These are phyloP conservation scores for Bruguiera gymnorhiza DNA, from an alignment of 345 rosid genomes.

Conservation along the genomic window DNA sequence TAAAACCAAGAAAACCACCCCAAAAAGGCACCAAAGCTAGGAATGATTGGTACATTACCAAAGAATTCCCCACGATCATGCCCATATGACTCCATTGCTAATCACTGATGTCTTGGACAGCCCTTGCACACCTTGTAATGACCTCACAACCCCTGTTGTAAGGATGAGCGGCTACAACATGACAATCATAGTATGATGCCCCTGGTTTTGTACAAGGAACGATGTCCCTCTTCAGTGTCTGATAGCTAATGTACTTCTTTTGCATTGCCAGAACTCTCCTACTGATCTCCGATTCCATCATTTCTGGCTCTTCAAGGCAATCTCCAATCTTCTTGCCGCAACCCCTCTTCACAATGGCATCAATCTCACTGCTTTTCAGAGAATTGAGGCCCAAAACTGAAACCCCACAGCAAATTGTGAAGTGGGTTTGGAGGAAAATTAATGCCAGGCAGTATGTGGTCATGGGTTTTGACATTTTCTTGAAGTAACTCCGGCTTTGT, in stretches of 20 bases:
- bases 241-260: slow-evolving; percentile 80
- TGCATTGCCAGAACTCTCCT: slow-evolving; percentile 61
- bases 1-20: neutral
- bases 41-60: neutral
- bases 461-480: slow-evolving; percentile 30
- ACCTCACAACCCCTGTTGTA: slow-evolving; percentile 68
- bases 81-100: neutral
- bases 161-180: slow-evolving; percentile 54
- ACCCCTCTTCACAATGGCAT: slow-evolving; percentile 34
- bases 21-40: slow-evolving; percentile 27
- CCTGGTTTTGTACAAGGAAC: slow-evolving; percentile 90
- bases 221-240: slow-evolving; percentile 75
- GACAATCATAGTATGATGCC: slow-evolving; percentile 84
- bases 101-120: slow-evolving; percentile 38
- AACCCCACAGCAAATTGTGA: slow-evolving; percentile 34
- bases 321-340: slow-evolving; percentile 42
- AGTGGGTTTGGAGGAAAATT: slow-evolving; percentile 34
- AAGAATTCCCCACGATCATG: slow-evolving; percentile 4
- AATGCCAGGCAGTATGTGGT: slow-evolving; percentile 21
- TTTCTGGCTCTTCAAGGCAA: slow-evolving; percentile 44
- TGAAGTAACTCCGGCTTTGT: neutral
- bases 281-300: slow-evolving; percentile 81
- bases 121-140: slow-evolving; percentile 79
- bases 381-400: slow-evolving; percentile 33
- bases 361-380: slow-evolving; percentile 33